These are phyloP conservation scores for Paecilomyces formosus DNA, from an alignment of 2,329 filamentous ascomycete genomes.

Conservation along the genomic window DNA sequence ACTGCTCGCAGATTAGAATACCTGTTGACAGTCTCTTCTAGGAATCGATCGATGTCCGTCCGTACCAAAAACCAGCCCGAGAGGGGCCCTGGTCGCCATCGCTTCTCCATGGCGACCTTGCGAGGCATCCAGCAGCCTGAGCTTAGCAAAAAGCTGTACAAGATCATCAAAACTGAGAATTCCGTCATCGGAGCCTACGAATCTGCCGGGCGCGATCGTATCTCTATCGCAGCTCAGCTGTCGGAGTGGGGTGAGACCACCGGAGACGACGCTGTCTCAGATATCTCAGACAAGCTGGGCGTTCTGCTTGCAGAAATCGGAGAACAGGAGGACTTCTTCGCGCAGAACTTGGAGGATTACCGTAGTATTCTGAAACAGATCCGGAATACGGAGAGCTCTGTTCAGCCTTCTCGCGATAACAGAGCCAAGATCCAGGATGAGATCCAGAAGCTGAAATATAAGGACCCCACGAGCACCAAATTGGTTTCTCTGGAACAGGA, in stretches of 20 bases:
- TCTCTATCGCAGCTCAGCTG: constrained; percentile 79
- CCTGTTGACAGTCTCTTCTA: constrained; percentile 7
- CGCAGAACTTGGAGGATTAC: constrained; percentile 79
- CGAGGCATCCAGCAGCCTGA: constrained; percentile 80
- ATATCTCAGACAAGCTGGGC: constrained; percentile 91
- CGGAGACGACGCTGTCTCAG: constrained; percentile 75
- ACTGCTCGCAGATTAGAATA: background rate
- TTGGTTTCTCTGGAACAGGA: constrained; percentile 88
- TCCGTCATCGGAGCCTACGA: constrained; percentile 79
- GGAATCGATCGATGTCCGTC: constrained; percentile 37
- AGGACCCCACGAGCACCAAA: constrained; percentile 77
- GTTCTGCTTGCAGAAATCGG: constrained; percentile 88
- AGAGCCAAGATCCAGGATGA: constrained; percentile 87
- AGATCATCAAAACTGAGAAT: constrained; percentile 93
- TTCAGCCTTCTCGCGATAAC: constrained; percentile 83
- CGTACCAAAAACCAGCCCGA: constrained; percentile 24
- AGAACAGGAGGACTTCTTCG: constrained; percentile 85
- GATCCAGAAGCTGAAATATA: constrained; percentile 83
- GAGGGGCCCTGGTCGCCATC: constrained; percentile 40
- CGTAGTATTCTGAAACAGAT: constrained; percentile 80
- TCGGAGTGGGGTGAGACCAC: constrained; percentile 96
- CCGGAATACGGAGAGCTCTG: constrained; percentile 88
- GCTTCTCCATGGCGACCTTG: constrained; percentile 79
- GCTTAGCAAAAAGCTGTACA: constrained; percentile 79
- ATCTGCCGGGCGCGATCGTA: constrained; percentile 72